A percentile compares a stretch with the other conserved stretches of the same genome.
phyloP scores from a whole-genome alignment of 2,329 filamentous ascomycete genomes.

The Xylaria sp. region DNA sequence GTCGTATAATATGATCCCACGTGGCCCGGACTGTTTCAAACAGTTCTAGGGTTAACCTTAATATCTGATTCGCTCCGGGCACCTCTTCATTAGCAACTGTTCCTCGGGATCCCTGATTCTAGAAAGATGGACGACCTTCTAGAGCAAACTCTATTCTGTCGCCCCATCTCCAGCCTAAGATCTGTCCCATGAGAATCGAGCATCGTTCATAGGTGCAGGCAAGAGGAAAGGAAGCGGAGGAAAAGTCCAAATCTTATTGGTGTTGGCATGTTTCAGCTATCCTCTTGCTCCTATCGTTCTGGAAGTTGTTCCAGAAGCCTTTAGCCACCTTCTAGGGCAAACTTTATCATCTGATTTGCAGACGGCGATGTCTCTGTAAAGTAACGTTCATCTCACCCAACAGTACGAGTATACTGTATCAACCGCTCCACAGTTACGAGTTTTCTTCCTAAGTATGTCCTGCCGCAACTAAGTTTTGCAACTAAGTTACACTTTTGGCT shows the following conservation, averaged over 20 bases:
- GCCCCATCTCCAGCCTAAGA: background rate
- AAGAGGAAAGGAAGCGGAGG: background rate
- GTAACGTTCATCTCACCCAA: background rate
- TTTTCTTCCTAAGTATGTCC: conserved; percentile 4
- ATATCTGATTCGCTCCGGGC: background rate
- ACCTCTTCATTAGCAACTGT: background rate
- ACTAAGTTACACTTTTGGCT: background rate
- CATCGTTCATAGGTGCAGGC: background rate
- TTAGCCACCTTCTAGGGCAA: conserved; percentile 27
- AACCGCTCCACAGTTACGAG: background rate
- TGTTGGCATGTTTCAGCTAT: too few relatives aligned
- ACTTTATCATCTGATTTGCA: conserved; percentile 16
- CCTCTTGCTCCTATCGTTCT: background rate
- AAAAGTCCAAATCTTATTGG: background rate
- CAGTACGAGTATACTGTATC: conserved; percentile 27
- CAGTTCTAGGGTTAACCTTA: background rate
- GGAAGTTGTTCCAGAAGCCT: conserved; percentile 24
- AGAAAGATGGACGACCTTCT: background rate
- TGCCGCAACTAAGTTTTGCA: background rate
- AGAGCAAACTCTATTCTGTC: conserved; percentile 2
- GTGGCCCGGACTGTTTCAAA: conserved; percentile 5
- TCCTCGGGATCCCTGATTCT: background rate
- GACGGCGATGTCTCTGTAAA: background rate
- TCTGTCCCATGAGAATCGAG: background rate
- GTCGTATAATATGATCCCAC: background rate